These are phyloP conservation scores for Cyberlindnera euphorbiae DNA, from an alignment of 805 yeast species.

Conservation along the genomic window DNA sequence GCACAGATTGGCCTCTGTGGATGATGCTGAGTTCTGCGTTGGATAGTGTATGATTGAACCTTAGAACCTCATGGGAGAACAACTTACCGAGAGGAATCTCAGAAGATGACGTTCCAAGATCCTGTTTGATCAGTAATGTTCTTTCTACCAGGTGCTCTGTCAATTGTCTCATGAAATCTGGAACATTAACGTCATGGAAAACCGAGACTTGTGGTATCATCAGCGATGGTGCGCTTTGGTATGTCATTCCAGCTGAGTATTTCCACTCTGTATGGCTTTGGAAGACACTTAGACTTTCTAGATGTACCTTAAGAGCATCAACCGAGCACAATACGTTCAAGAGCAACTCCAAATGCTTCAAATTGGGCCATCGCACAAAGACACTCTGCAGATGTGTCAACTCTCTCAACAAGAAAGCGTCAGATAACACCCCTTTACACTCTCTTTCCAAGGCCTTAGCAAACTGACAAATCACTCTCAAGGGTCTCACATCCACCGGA, in stretches of 20 bases:
- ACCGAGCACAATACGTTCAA: conserved; percentile 1
- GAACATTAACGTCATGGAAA: conserved; percentile 4
- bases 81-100: background rate
- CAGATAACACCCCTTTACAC: background rate
- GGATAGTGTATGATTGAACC: background rate
- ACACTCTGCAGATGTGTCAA: conserved; percentile 2
- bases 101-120: background rate
- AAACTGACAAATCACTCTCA: background rate
- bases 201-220: conserved; percentile 1
- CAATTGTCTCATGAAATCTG: conserved; percentile 5
- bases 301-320: background rate
- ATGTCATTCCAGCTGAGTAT: too few relatives aligned
- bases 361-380: conserved; percentile 4
- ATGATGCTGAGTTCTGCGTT: background rate
- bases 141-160: conserved; percentile 3
- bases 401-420: background rate
- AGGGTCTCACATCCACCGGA: conserved; percentile 3
- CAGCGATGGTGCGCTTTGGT: background rate
- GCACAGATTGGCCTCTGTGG: conserved; percentile 4
- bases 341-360: conserved; percentile 1
- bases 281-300: background rate
- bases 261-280: too few relatives aligned
- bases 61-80: background rate
- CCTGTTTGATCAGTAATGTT: conserved; percentile 2
- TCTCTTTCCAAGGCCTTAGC: conserved; percentile 1